Evolutionary conservation across 2,329 filamentous ascomycete genomes (phyloP).

Genomic region (Trichoderma arundinaceum): DNA sequence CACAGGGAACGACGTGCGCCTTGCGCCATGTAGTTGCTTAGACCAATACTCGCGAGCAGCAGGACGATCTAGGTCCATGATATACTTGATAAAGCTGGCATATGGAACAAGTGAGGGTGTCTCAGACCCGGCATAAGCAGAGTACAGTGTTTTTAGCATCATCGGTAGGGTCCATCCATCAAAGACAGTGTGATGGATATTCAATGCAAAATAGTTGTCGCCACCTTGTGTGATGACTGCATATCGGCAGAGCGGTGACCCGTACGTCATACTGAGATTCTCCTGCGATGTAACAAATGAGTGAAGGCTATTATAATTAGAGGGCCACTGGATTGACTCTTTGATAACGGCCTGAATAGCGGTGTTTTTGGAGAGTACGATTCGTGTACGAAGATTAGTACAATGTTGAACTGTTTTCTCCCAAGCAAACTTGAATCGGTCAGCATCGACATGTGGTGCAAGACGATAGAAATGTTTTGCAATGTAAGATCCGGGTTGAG

Average conservation of each 20-base stretch:
- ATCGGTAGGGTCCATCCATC: conserved; percentile 10
- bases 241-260: conserved; percentile 15
- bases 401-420: conserved; percentile 10
- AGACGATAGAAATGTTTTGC: conserved; percentile 8
- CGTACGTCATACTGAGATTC: conserved; percentile 16
- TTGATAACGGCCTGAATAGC: conserved; percentile 10
- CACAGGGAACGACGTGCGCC: conserved; percentile 1
- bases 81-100: conserved; percentile 20
- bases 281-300: neutral
- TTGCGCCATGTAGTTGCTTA: conserved; percentile 30
- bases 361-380: conserved; percentile 10
- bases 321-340: neutral
- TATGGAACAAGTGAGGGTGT: neutral
- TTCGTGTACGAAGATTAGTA: conserved; percentile 27
- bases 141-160: neutral
- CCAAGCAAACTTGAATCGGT: conserved; percentile 37
- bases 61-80: conserved; percentile 1
- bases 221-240: neutral
- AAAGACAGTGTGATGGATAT: conserved; percentile 19
- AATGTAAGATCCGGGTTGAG: conserved; percentile 25
- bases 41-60: conserved; percentile 32
- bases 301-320: neutral
- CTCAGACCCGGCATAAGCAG: neutral
- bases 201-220: conserved; percentile 2
- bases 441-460: neutral